A percentile compares a stretch with the other conserved stretches of the same genome.
Conservation (phyloP, 108 stramenopile genomes). For the Cyclotella atomus region DNA sequence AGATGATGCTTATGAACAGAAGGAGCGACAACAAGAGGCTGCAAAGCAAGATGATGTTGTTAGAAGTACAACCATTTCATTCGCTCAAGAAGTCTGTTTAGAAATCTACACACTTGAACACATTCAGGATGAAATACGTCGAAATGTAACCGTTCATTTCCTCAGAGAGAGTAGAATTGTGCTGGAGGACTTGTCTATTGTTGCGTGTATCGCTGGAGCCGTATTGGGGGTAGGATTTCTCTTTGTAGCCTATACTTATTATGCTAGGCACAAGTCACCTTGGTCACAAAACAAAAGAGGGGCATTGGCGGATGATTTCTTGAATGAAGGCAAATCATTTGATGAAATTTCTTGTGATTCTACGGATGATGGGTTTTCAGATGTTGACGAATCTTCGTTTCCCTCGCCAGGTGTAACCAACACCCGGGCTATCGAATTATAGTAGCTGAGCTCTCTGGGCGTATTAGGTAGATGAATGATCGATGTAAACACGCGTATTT, state of each 20-base stretch:
- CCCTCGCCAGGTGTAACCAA: no score
- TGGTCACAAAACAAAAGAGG: not conserved
- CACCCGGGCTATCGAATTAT: no score
- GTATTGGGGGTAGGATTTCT: not conserved
- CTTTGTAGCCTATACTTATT: constrained; percentile 1
- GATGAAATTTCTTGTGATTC: not conserved
- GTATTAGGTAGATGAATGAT: no score
- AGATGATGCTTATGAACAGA: not conserved
- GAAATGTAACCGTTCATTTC: not conserved
- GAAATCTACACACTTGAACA: not conserved
- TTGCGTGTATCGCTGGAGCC: not conserved
- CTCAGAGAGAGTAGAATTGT: not conserved
- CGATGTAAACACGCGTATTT: no score
- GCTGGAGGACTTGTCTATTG: not conserved
- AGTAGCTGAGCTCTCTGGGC: no score
- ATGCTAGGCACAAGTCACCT: not conserved
- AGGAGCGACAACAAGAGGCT: not conserved
- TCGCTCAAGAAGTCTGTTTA: not conserved
- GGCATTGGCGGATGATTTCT: no score
- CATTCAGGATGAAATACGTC: not conserved
- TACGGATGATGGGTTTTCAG: not conserved
- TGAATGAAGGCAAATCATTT: not conserved
- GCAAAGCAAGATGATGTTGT: not conserved
- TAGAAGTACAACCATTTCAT: not conserved
- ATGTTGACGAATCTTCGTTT: no score